These are phyloP conservation scores for Citrus medica DNA, from an alignment of 345 rosid species.

Conservation along the genomic window DNA sequence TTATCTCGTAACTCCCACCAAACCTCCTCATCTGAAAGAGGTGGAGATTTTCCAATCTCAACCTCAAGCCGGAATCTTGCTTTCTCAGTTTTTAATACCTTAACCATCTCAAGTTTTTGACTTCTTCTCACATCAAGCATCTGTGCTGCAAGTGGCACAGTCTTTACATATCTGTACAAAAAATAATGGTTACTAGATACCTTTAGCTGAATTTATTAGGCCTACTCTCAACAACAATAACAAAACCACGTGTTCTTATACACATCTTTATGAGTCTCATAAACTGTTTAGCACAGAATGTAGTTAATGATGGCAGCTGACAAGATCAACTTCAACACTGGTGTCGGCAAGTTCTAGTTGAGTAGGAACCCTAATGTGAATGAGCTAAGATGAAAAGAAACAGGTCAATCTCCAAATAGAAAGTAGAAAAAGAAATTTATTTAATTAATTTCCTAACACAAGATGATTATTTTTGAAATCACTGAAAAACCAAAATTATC, in stretches of 20 bases:
- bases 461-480: neutral
- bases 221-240: neutral
- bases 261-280: neutral
- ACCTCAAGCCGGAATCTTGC: slow-evolving; percentile 81
- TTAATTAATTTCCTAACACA: neutral
- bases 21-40: slow-evolving; percentile 86
- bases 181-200: neutral
- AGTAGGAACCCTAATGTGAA: neutral
- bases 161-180: slow-evolving; percentile 72
- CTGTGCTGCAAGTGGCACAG: slow-evolving; percentile 91
- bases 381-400: neutral
- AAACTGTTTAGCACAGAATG: neutral
- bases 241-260: too few relatives aligned
- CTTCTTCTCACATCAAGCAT: slow-evolving; percentile 72
- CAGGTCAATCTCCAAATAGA: neutral
- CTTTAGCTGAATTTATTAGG: neutral
- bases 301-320: neutral
- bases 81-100: slow-evolving; percentile 63
- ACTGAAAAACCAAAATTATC: neutral
- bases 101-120: slow-evolving; percentile 88
- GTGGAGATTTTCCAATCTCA: slow-evolving; percentile 93
- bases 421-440: neutral
- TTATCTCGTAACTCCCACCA: slow-evolving; percentile 90
- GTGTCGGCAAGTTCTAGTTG: neutral
- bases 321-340: neutral